phyloP scores from a whole-genome alignment of 805 yeast species.

The Candida andamanensis region DNA sequence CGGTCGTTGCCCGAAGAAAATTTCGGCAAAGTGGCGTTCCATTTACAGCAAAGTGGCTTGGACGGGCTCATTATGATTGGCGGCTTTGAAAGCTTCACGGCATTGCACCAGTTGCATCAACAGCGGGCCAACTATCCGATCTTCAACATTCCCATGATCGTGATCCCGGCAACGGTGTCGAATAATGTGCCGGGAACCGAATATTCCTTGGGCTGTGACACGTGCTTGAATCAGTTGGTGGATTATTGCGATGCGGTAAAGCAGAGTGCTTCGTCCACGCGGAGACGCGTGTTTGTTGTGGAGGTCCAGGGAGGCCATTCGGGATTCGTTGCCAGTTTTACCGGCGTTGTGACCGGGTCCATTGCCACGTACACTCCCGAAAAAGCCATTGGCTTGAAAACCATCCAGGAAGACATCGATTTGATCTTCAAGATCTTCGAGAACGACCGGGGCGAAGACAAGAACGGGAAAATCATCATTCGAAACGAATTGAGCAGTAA shows the following conservation, averaged over 20 bases:
- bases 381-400: conserved; percentile 54
- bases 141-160: conserved; percentile 72
- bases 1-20: conserved; percentile 64
- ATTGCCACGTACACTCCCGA: conserved; percentile 76
- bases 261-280: conserved; percentile 72
- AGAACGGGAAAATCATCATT: conserved; percentile 65
- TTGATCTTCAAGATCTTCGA: conserved; percentile 55
- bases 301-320: conserved; percentile 86
- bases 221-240: conserved; percentile 66
- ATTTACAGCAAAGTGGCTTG: conserved; percentile 61
- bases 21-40: conserved; percentile 66
- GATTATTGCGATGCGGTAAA: conserved; percentile 74
- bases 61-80: conserved; percentile 74
- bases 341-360: conserved; percentile 68
- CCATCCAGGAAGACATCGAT: conserved; percentile 61
- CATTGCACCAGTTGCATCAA: conserved; percentile 59
- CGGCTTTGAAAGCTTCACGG: conserved; percentile 76
- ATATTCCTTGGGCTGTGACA: conserved; percentile 71
- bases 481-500: conserved; percentile 64
- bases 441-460: conserved; percentile 58
- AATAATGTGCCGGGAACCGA: conserved; percentile 82
- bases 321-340: conserved; percentile 69
- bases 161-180: conserved; percentile 75
- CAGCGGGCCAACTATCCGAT: conserved; percentile 62
- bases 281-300: conserved; percentile 74